Conservation (phyloP, 164 flowering plant genomes). For the Paratinospora sagittata region DNA sequence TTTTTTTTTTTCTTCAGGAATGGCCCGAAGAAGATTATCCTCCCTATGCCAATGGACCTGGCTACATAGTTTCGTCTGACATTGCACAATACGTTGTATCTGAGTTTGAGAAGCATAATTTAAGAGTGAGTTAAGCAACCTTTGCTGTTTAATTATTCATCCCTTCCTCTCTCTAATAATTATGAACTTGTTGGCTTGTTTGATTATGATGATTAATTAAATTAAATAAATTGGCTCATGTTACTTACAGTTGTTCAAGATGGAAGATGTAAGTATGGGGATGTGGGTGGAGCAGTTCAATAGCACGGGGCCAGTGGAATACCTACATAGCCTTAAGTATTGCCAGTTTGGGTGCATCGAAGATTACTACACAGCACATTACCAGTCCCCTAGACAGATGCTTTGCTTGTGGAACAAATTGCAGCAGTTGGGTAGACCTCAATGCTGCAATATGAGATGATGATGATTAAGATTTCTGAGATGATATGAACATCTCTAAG, state of each 20-base stretch:
- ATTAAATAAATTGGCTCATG: neutral
- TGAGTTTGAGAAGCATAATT: slow-evolving; percentile 59
- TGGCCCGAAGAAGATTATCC: slow-evolving; percentile 90
- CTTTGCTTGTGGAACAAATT: slow-evolving; percentile 73
- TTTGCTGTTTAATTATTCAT: neutral
- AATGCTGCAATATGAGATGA: slow-evolving; percentile 78
- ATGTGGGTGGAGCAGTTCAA: slow-evolving; percentile 84
- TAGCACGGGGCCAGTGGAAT: slow-evolving; percentile 47
- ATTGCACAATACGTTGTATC: slow-evolving; percentile 54
- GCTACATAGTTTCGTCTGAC: slow-evolving; percentile 68
- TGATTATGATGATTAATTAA: slow-evolving; percentile 4
- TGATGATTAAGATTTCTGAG: neutral
- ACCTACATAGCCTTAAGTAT: slow-evolving; percentile 50
- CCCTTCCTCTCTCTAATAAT: neutral
- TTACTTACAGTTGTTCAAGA: slow-evolving; percentile 72
- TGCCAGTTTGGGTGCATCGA: slow-evolving; percentile 81
- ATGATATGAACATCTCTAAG: neutral
- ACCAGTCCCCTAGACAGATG: slow-evolving; percentile 86
- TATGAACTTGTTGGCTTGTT: neutral
- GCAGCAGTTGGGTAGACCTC: slow-evolving; percentile 33
- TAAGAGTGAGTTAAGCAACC: slow-evolving; percentile 41
- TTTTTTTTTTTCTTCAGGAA: too few species aligned
- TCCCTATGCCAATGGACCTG: slow-evolving; percentile 86
- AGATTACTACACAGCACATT: slow-evolving; percentile 68
- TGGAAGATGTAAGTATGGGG: slow-evolving; percentile 92